Conservation (phyloP, 2,329 filamentous ascomycete species). For the Raffaelea albimanens region DNA sequence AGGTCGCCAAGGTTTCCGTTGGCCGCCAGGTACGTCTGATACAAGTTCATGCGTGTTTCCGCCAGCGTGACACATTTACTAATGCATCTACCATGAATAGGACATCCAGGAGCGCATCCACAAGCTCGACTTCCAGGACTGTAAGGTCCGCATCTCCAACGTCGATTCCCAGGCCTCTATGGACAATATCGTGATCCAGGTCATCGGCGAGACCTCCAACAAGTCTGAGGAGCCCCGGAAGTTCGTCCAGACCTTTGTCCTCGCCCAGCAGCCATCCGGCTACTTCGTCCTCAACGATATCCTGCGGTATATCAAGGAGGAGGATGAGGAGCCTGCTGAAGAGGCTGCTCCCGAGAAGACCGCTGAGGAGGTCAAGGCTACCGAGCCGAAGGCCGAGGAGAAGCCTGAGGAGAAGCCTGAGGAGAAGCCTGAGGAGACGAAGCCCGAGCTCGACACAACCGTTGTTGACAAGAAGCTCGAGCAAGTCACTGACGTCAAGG, state of each 20-base stretch:
- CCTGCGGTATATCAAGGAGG: conserved; percentile 83
- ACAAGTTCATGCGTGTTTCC: not conserved
- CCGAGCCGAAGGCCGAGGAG: conserved; percentile 22
- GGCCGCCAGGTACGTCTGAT: conserved; percentile 79
- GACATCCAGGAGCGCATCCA: conserved; percentile 92
- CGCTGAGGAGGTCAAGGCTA: conserved; percentile 26
- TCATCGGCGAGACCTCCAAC: conserved; percentile 97
- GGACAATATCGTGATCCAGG: conserved; percentile 92
- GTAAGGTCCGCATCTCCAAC: conserved; percentile 96
- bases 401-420: conserved; percentile 20
- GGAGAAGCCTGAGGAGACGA: conserved; percentile 21
- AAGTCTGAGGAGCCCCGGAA: conserved; percentile 85
- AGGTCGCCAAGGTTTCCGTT: conserved; percentile 75
- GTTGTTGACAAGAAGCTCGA: conserved; percentile 70
- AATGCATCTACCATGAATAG: conserved; percentile 31
- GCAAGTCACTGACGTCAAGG: conserved; percentile 37
- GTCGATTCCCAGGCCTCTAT: conserved; percentile 92
- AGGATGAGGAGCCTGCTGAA: conserved; percentile 60
- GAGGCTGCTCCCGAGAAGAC: conserved; percentile 31
- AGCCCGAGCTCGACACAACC: conserved; percentile 30
- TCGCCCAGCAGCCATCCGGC: conserved; percentile 89
- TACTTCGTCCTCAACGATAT: conserved; percentile 99
- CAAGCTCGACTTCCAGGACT: conserved; percentile 87
- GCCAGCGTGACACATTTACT: not conserved
- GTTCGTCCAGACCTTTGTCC: conserved; percentile 95